A percentile compares a stretch with the other conserved stretches of the same genome.
Evolutionary conservation across 164 flowering plant genomes (phyloP).

Genomic region (Santalum album): DNA sequence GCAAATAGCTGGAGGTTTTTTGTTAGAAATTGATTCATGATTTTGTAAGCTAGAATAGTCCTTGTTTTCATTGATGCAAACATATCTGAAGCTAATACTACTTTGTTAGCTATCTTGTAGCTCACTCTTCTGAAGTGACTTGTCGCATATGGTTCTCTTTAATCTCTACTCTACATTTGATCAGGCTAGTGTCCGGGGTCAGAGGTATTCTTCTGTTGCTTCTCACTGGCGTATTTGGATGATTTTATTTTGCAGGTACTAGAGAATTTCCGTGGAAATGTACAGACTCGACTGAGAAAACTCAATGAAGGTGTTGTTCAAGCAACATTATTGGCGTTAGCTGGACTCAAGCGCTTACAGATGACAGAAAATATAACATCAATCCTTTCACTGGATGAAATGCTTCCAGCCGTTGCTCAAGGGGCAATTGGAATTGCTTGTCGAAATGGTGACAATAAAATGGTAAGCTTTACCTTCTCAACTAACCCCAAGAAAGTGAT

Average conservation of each 20-base stretch:
- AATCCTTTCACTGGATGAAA: constrained; percentile 74
- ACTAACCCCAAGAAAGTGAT: too few species aligned
- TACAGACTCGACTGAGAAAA: constrained; percentile 83
- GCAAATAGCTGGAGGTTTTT: too few species aligned
- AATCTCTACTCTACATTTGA: background rate
- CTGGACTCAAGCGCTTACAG: constrained; percentile 78
- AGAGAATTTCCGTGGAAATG: constrained; percentile 91
- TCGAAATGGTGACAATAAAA: constrained; percentile 70
- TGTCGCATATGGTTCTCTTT: too few species aligned
- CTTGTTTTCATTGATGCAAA: too few species aligned
- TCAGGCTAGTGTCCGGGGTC: background rate
- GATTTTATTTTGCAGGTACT: constrained; percentile 42
- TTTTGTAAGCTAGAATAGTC: too few species aligned
- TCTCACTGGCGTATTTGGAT: constrained; percentile 1
- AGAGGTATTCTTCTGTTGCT: background rate
- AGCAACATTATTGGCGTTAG: constrained; percentile 91
- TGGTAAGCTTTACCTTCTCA: constrained; percentile 73
- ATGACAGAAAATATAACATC: constrained; percentile 83
- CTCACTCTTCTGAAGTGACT: too few species aligned
- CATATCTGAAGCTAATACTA: too few species aligned
- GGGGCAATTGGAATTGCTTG: constrained; percentile 99
- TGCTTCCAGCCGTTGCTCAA: constrained; percentile 99
- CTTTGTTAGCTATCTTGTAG: too few species aligned
- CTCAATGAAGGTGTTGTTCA: constrained; percentile 78
- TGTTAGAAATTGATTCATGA: too few species aligned